Evolutionary conservation across 805 yeast genomes (phyloP), one percentile per base, ranked within the genome.

Genomic region (Scheffersomyces ergatensis): DNA sequence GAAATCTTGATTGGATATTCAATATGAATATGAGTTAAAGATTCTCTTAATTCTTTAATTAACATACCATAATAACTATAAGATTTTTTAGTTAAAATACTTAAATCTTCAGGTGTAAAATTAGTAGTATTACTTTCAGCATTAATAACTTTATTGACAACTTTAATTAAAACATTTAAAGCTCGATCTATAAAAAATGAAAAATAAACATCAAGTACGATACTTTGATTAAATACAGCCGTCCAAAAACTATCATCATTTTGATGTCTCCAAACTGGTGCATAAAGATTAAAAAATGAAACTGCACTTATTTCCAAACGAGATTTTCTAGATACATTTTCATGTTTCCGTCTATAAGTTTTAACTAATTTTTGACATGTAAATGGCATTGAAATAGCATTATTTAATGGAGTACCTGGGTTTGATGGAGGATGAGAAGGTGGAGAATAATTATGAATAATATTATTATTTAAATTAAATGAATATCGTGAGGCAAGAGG

Each of bases 1-100:
- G 70, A 64, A 33, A 70, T 62, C 29, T 62, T 58, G 4, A 69
- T 60, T 2, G 73, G 64, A 39, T 54, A 62, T 35, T 68, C 74
- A 12, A 60, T 49, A 38, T 63, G 65, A 33, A 58, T 50, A 16
- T 47, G 42, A 14, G 52, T 50, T 19, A 70, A 49, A 1, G 67
- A 58, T 33, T 59, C 59, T 25, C 72, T 48, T 19, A 70, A 50
- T 31, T 60, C 58, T 18, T 54, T 55, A 17, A 70, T 65, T 31
- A 66, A 54, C n/a, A 48, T 44, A 3, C 72, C 72, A 46, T 65
- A 70, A 17, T 58, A 59, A 17, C 47, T 42, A 39, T 60, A 67
- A 1, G 69, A 60, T 40, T 60, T 62, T 20, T 51, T 51, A 0
- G 63, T 61, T 34, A 69, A 56, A 12, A 50, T 48, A 15, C 54